Evolutionary conservation across 805 yeast genomes (phyloP), one percentile per base, ranked within the genome.

Genomic region (Starmerella geochares): DNA sequence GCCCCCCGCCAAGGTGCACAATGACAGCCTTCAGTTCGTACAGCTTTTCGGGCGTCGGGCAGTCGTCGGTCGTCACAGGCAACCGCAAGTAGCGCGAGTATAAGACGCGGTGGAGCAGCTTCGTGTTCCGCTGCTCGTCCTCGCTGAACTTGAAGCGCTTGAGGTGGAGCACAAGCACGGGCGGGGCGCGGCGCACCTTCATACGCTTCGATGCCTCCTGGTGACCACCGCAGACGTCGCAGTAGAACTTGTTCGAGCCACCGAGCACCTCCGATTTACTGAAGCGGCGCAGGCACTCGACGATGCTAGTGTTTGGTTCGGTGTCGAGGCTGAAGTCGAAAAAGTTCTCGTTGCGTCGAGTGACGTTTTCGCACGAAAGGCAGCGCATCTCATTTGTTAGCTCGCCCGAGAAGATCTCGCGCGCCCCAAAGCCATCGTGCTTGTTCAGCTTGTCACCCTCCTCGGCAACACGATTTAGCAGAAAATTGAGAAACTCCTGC

Each of bases 1-100:
- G 96, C 0, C 97, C 96, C 3, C 96, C 94, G 5, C 98, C 98
- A 57, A 92, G 80, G 62, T 92, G 98, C 10, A 92, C 87, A 11
- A 92, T 92, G 38, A 90, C 80, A 0, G 90, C 86, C 54, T 79
- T 82, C 46, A 92, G 68, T 59, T 88, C 95, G 61, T 87, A 92
- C 17, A 80, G 71, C 58, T 76, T 77, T 56, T 77, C 77, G 1
- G 76, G 71, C 14, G 70, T 66, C 21, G 67, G 67, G 45, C 76
- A 61, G 58, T 75, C 77, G 41, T 74, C 74, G 0, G 87, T 77
- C 27, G 90, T 80, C 52, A 63, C 71, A 60, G 81, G 79, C 25
- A 86, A 75, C 27, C 86, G 70, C 49, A 92, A 67, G 41, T 74
- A 76, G 57, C 79, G 71, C 2, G 96, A 90, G 62, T 90, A 92